Percentiles rank a stretch among this genome's conserved stretches.
These are phyloP conservation scores for Monosporozyma unispora DNA, from an alignment of 805 yeast genomes.

Conservation along the genomic window DNA sequence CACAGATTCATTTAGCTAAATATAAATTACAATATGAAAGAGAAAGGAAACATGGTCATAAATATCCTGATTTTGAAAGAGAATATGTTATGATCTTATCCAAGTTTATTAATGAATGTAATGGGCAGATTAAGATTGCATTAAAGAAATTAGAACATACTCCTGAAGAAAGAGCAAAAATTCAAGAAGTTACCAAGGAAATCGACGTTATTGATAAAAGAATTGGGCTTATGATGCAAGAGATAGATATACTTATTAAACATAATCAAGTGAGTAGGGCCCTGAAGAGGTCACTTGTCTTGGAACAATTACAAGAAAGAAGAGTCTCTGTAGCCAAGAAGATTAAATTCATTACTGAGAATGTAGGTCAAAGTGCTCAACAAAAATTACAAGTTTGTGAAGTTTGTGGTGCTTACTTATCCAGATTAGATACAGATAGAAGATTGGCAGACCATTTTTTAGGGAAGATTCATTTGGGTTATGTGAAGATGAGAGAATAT, in stretches of 20 bases:
- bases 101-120: slow-evolving; percentile 55
- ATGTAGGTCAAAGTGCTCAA: slow-evolving; percentile 75
- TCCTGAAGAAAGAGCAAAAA: slow-evolving; percentile 59
- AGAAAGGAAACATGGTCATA: slow-evolving; percentile 32
- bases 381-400: slow-evolving; percentile 88
- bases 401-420: slow-evolving; percentile 81
- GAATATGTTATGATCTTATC: slow-evolving; percentile 41
- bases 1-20: slow-evolving; percentile 63
- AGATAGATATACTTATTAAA: slow-evolving; percentile 44
- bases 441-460: slow-evolving; percentile 82
- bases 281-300: slow-evolving; percentile 38
- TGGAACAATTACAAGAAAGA: slow-evolving; percentile 38
- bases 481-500: slow-evolving; percentile 61
- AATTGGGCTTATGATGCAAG: slow-evolving; percentile 60
- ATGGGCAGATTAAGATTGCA: slow-evolving; percentile 54
- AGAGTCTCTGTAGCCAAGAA: slow-evolving; percentile 46
- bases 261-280: slow-evolving; percentile 45
- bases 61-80: slow-evolving; percentile 38
- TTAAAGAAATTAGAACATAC: slow-evolving; percentile 54
- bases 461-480: slow-evolving; percentile 81
- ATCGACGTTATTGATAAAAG: slow-evolving; percentile 53
- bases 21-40: slow-evolving; percentile 62
- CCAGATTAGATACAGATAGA: slow-evolving; percentile 78
- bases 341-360: slow-evolving; percentile 55
- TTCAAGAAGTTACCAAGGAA: slow-evolving; percentile 45